Base-by-base conservation (phyloP, 306 rosid species). In the Dicorynia guianensis region DNA sequence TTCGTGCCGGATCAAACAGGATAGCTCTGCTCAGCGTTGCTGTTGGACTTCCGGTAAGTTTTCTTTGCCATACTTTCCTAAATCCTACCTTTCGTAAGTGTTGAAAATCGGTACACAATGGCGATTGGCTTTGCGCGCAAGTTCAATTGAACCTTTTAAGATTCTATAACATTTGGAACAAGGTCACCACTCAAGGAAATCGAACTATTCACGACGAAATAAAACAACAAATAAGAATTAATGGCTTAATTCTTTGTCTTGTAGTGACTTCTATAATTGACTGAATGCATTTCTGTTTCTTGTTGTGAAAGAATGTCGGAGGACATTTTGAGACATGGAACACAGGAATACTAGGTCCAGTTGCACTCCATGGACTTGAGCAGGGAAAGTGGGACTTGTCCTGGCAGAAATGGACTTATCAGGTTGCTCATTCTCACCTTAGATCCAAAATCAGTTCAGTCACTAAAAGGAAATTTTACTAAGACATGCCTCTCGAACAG, bases 331-430 rank as follows among this genome's bases (percentile, higher is more conserved):
- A 92, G 83, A 47, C 93, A 63, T 92, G 91, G 93, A 87, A 74
- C 84, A 92, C 97, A 5, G 97, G 97, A 81, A 89, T 92, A 82
- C 86, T 92, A 1, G 97, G 97, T 59, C 97, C 97, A 18, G 93
- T 92, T 68, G 93, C 86, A 43, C 86, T 92, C 63, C 93, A 81
- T 71, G 97, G 97, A 67, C 95, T 92, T 69, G 85, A 87, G 74
- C 91, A 84, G 25, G 96, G 97, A 74, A 89, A 89, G 72, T 86
- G 83, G 96, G 96, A 89, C 89, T 86, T 92, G 69, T 85, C 93
- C 47, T 76, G 88, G 93, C 90, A 90, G 72, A 87, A 86, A 74
- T 92, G 97, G 97, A 92, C 96, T 36, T 92, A 92, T 78, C 91
- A 92, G 97, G 97, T 89, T 67, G 39, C 38, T 10, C 20, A 15